Percentiles rank a stretch among this genome's conserved stretches.
These are phyloP conservation scores for Hyaloperonospora arabidopsidis DNA, from an alignment of 352 stramenopile genomes.

Conservation along the genomic window DNA sequence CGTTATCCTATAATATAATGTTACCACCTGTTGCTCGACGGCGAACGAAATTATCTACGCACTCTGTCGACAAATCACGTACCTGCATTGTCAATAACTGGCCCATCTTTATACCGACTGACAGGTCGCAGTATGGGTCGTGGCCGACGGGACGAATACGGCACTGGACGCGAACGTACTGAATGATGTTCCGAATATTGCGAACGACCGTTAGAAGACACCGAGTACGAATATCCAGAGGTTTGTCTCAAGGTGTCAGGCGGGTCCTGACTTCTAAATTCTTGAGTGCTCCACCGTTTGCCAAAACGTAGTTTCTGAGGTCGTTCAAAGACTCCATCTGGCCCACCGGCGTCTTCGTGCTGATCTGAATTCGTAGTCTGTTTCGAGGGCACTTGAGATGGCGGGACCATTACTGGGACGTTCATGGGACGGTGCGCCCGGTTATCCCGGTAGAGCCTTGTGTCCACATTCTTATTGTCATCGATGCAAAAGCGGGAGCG, in stretches of 20 bases:
- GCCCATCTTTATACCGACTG: slow-evolving; percentile 50
- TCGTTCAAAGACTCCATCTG: slow-evolving; percentile 52
- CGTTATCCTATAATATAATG: neutral
- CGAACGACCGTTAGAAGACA: slow-evolving; percentile 19
- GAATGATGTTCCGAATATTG: slow-evolving; percentile 18
- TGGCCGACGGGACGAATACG: slow-evolving; percentile 16
- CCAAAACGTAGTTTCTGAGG: slow-evolving; percentile 51
- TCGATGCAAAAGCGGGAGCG: slow-evolving; percentile 57
- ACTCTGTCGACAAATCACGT: neutral
- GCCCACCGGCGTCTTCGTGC: slow-evolving; percentile 29
- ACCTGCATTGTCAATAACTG: slow-evolving; percentile 19
- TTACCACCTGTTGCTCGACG: neutral
- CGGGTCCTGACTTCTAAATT: slow-evolving; percentile 37
- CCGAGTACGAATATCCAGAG: slow-evolving; percentile 12
- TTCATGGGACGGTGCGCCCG: slow-evolving; percentile 20
- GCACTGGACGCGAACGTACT: slow-evolving; percentile 16
- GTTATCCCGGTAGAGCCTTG: slow-evolving; percentile 36
- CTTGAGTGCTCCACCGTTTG: slow-evolving; percentile 44
- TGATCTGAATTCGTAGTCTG: slow-evolving; percentile 27
- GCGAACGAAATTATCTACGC: neutral
- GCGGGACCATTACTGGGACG: slow-evolving; percentile 10
- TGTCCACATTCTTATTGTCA: slow-evolving; percentile 43
- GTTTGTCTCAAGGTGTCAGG: slow-evolving; percentile 15
- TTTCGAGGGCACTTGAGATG: slow-evolving; percentile 9
- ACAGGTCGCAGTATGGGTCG: slow-evolving; percentile 42